A percentile compares a stretch with the other conserved stretches of the same genome.
Evolutionary conservation across 306 rosid species (phyloP).

Genomic region (Abrus precatorius): DNA sequence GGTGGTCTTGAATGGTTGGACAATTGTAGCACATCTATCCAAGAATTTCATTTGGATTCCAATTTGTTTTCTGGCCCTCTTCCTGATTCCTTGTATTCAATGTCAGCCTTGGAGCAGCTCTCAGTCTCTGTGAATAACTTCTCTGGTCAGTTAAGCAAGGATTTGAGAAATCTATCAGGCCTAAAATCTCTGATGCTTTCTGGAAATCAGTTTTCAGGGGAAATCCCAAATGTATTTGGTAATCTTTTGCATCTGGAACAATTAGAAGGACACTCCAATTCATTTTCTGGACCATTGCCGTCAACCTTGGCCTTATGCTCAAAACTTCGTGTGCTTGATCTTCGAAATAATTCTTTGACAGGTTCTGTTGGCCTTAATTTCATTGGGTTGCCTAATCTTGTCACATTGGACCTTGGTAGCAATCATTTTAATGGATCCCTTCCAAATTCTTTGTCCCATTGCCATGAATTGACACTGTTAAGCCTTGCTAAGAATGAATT

Average conservation of each 20-base stretch:
- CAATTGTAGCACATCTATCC: constrained; percentile 59
- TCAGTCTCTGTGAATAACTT: constrained; percentile 63
- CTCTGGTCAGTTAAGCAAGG: constrained; percentile 59
- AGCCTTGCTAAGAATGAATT: constrained; percentile 66
- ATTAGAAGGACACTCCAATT: constrained; percentile 60
- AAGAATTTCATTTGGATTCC: constrained; percentile 55
- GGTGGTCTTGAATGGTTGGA: constrained; percentile 63
- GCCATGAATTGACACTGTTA: constrained; percentile 57
- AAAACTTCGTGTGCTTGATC: constrained; percentile 67
- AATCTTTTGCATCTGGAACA: constrained; percentile 57
- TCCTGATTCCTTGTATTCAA: constrained; percentile 65
- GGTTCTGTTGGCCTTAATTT: constrained; percentile 63
- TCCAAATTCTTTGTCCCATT: constrained; percentile 61
- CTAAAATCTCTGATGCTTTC: constrained; percentile 56
- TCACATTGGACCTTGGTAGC: constrained; percentile 62
- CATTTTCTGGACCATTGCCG: constrained; percentile 63
- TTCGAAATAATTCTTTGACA: constrained; percentile 61
- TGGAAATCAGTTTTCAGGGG: constrained; percentile 61
- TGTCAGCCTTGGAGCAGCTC: constrained; percentile 61
- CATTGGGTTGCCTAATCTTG: constrained; percentile 58
- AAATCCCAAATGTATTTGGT: constrained; percentile 68
- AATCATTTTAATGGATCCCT: constrained; percentile 65
- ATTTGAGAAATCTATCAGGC: constrained; percentile 63
- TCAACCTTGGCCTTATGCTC: constrained; percentile 63
- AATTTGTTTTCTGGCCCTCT: constrained; percentile 61